Evolutionary conservation across 352 stramenopile genomes (phyloP), one percentile per base, ranked within the genome.

Genomic region (Globisporangium nagaii): DNA sequence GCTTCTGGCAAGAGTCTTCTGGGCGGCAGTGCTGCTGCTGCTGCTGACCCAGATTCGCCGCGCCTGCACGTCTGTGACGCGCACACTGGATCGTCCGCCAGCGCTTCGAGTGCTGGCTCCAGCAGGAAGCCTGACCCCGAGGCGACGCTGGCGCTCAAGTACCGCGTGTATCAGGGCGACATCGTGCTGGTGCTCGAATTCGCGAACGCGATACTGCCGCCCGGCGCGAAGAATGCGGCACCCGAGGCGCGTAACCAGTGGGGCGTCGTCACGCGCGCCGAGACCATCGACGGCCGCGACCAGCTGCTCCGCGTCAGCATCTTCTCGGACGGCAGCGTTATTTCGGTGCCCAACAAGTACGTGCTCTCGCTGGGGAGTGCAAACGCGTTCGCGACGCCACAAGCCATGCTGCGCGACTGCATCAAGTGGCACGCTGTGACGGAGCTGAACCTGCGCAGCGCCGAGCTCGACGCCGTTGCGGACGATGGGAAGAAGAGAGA

Each of bases 131-230:
- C n/a, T n/a, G n/a, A n/a, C n/a, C n/a, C n/a, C n/a, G 12, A 67
- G 27, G 48, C 31, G 7, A 46, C 60, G 60, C 37, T 60, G 41
- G 58, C 53, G 6, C 55, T 79, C 41, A 69, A 68, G 56, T 62
- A 63, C 58, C 57, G 65, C 12, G 19, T 80, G 7, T 58, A 71
- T 10, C 46, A 68, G 12, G 78, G 76, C 7, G 79, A 91, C 54
- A 45, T 89, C 11, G 81, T 89, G 46, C 60, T 91, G 17, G 63
- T 89, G 8, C 64, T 91, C 2, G 78, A 91, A 46, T 85, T 85
- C 45, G 67, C 57, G 37, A 91, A 89, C 56, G 58, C 70, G 17
- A 31, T 89, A 20, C 48, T 91, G 34, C 71, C 78, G 3, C 25
- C 47, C 2, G 71, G 37, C 4, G 66, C 71, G 15, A 83, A 71